phyloP scores from a whole-genome alignment of 208 protist genomes.

The Borovskyia barvae region DNA sequence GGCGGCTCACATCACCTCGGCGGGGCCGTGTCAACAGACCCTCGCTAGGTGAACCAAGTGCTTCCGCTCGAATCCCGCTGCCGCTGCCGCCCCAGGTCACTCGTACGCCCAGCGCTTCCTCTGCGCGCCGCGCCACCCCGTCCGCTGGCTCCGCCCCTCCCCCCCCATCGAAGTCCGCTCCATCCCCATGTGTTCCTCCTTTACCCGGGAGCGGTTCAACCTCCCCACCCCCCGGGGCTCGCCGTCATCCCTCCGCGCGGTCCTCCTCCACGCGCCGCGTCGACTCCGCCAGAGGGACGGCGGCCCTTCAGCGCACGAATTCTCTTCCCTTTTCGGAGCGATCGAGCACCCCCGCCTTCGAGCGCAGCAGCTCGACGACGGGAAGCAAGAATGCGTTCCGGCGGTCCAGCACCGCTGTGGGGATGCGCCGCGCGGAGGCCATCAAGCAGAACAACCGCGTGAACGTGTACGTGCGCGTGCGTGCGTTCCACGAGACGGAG shows the following conservation, averaged over 20 bases:
- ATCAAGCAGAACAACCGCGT: conserved; percentile 62
- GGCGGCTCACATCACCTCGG: conserved; percentile 21
- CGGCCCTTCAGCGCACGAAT: conserved; percentile 5
- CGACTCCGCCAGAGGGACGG: background rate
- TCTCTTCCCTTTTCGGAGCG: background rate
- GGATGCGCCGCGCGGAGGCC: conserved; percentile 39
- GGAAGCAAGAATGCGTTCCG: conserved; percentile 48
- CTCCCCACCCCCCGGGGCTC: no score
- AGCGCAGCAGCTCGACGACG: conserved; percentile 33
- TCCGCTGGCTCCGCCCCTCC: no score
- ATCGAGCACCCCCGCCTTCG: conserved; percentile 17
- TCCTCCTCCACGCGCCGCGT: no score
- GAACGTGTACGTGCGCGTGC: conserved; percentile 86
- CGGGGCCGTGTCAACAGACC: conserved; percentile 9
- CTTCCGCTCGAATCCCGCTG: background rate
- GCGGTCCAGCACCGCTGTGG: conserved; percentile 47
- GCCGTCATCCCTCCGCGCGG: no score
- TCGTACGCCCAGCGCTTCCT: background rate
- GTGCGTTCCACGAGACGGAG: conserved; percentile 58
- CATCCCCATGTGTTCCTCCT: no score
- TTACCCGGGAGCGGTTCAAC: no score
- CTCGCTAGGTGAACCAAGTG: conserved; percentile 6
- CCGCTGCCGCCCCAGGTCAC: conserved; percentile 10
- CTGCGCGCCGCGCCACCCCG: conserved; percentile 1
- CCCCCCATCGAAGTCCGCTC: no score